These are phyloP conservation scores for Straminergon stramineum DNA, from an alignment of 225 moss, liverwort and hornwort genomes.

Conservation along the genomic window DNA sequence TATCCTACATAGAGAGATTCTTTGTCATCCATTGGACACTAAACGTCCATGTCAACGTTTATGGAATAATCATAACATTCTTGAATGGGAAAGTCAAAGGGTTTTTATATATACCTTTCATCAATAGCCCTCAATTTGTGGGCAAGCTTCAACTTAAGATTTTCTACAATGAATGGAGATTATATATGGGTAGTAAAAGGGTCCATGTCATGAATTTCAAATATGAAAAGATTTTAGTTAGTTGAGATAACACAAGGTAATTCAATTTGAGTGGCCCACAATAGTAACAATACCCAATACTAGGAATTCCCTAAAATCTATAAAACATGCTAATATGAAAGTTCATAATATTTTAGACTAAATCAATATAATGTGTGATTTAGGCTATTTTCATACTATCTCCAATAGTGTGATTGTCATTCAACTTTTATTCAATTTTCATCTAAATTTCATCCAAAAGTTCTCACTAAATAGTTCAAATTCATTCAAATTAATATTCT, in stretches of 20 bases:
- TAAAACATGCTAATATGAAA: neutral
- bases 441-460: neutral
- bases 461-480: neutral
- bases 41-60: too few species aligned
- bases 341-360: neutral
- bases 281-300: neutral
- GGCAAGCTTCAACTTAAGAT: neutral
- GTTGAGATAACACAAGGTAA: neutral
- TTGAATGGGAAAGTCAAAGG: neutral
- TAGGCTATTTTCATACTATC: neutral
- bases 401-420: neutral
- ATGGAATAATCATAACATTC: neutral
- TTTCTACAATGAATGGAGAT: neutral
- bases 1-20: too few species aligned
- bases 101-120: neutral
- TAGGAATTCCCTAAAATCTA: rapidly evolving
- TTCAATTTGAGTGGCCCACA: rapidly evolving
- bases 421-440: neutral
- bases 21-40: too few species aligned
- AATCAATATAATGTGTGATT: neutral
- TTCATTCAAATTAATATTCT: neutral
- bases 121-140: neutral
- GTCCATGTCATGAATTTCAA: too few species aligned
- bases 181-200: neutral
- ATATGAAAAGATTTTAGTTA: too few species aligned